These are phyloP conservation scores for Jaltomata sinuosa DNA, from an alignment of 257 asterid genomes.

Conservation along the genomic window DNA sequence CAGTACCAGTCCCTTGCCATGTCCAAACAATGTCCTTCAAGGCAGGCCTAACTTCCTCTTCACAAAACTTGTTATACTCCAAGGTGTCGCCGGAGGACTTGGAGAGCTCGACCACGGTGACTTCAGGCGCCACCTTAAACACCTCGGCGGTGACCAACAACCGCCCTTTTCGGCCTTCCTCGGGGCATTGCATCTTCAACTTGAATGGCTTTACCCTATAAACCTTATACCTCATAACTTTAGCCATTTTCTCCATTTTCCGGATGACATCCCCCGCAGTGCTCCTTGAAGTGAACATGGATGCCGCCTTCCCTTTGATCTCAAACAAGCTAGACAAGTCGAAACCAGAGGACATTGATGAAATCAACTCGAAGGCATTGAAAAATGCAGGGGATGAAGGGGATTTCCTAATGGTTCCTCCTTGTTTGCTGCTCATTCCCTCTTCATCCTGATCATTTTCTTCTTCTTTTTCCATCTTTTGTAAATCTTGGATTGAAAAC, in stretches of 20 bases:
- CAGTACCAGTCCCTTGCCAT: slow-evolving; percentile 4
- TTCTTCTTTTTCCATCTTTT: slow-evolving; percentile 27
- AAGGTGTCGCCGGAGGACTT: slow-evolving; percentile 56
- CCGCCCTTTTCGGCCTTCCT: slow-evolving; percentile 19
- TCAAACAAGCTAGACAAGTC: slow-evolving; percentile 53
- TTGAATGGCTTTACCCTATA: slow-evolving; percentile 8
- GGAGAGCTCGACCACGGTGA: slow-evolving; percentile 50
- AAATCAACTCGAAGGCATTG: slow-evolving; percentile 55
- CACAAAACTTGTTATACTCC: slow-evolving; percentile 49
- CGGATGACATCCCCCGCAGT: slow-evolving; percentile 11
- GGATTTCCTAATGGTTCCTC: slow-evolving; percentile 21
- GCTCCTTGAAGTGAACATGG: slow-evolving; percentile 28
- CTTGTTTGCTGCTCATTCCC: slow-evolving; percentile 5
- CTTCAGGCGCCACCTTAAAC: slow-evolving; percentile 47
- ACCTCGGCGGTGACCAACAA: slow-evolving; percentile 21
- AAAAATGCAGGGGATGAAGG: slow-evolving; percentile 48
- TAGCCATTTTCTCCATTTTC: slow-evolving; percentile 13
- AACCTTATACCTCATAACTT: slow-evolving; percentile 7
- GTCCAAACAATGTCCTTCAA: slow-evolving; percentile 34
- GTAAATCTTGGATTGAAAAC: slow-evolving; percentile 14
- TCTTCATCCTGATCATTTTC: neutral
- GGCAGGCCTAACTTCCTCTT: slow-evolving; percentile 52
- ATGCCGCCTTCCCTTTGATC: slow-evolving; percentile 26
- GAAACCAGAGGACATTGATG: slow-evolving; percentile 46
- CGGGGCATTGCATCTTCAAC: slow-evolving; percentile 6